Conservation (phyloP, 805 yeast genomes). For the Myxozyma mucilagina region DNA sequence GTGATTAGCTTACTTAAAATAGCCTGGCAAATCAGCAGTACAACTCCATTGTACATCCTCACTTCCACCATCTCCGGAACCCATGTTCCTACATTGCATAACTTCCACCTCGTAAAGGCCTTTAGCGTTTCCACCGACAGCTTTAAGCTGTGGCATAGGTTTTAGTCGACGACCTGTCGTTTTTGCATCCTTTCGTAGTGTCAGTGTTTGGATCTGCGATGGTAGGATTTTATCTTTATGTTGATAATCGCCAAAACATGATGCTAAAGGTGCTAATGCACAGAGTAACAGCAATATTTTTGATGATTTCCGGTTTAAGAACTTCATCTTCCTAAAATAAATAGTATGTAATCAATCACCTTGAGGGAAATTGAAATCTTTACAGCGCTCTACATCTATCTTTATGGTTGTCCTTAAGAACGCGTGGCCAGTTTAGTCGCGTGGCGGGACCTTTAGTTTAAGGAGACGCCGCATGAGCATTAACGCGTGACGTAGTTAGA, state of each 20-base stretch:
- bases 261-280: not conserved
- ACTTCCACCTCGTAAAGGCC: constrained; percentile 22
- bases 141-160: constrained; percentile 19
- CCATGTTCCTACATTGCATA: constrained; percentile 30
- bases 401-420: too few species aligned
- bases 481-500: not conserved
- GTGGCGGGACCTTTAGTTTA: not conserved
- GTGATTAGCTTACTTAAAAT: constrained; percentile 14
- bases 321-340: too few species aligned
- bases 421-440: constrained; percentile 5
- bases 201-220: constrained; percentile 14
- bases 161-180: constrained; percentile 14
- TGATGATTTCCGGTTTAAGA: too few species aligned
- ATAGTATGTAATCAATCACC: too few species aligned
- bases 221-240: constrained; percentile 5
- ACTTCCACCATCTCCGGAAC: constrained; percentile 25
- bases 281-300: not conserved
- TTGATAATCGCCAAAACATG: not conserved
- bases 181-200: constrained; percentile 12
- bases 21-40: constrained; percentile 27
- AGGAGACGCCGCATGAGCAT: too few species aligned
- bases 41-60: constrained; percentile 32
- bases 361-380: too few species aligned
- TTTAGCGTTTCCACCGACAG: constrained; percentile 26
- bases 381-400: too few species aligned